Evolutionary conservation across 1,139 yeast genomes (phyloP), one percentile per base, ranked within the genome.

Genomic region (Hemisphaericaspora xylanilytica): DNA sequence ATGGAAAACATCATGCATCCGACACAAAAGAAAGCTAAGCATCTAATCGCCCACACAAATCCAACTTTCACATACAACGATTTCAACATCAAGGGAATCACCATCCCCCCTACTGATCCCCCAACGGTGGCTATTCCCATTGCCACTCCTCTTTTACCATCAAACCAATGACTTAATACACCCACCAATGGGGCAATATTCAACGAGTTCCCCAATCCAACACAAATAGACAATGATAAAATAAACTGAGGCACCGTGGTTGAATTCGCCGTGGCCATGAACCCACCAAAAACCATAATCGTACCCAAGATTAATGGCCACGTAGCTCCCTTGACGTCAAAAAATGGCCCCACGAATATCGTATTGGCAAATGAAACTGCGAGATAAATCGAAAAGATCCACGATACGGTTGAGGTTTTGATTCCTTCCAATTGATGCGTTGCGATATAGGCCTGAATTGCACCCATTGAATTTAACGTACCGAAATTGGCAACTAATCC

Each of bases 141-240:
- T 14, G 69, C 69, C 32, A 55, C 45, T 2, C 71, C 73, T 39
- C 71, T 47, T 39, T 59, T 62, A 16, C 46, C 41, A 16, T 55
- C 51, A 39, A 66, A 65, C 73, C 73, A 67, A 43, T 67, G 73
- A 40, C 67, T 62, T 9, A 67, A 49, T 1, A 63, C 70, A 1
- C 72, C 67, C 8, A 67, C 51, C 33, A 66, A 45, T 2, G 73
- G 73, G 9, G 67, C 58, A 38, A 67, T 61, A 20, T 64, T 60
- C 21, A 67, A 42, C 4, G 70, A 65, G 30, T 58, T 57, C 0
- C 72, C 73, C 10, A 61, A 27, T 0, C 67, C 72, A 9, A 63
- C 59, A 41, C 68, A 57, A 9, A 66, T 43, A 4, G 66, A 56
- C 36, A 66, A 59, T 8, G 70, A 55, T 13, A 67, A 48, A 16